phyloP scores from a whole-genome alignment of 805 yeast species.

The Wickerhamomyces queroliae region DNA sequence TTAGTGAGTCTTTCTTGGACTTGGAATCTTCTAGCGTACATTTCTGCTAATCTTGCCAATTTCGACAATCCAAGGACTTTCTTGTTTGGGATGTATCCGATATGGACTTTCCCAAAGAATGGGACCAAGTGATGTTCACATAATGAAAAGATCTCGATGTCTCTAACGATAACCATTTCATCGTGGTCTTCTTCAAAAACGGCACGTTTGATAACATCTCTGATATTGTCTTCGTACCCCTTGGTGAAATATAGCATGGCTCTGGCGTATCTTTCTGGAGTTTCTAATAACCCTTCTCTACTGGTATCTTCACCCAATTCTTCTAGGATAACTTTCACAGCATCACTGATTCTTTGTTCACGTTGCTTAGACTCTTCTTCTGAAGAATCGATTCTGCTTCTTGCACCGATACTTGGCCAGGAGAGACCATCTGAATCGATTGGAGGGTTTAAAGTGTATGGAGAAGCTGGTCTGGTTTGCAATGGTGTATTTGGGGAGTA shows the following conservation, averaged over 20 bases:
- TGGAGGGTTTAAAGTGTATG: slow-evolving; percentile 78
- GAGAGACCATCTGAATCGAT: slow-evolving; percentile 87
- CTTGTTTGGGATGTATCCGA: slow-evolving; percentile 95
- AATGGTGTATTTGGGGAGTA: slow-evolving; percentile 42
- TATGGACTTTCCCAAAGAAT: slow-evolving; percentile 93
- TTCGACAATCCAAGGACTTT: slow-evolving; percentile 89
- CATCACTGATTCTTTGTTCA: slow-evolving; percentile 73
- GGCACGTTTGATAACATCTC: slow-evolving; percentile 89
- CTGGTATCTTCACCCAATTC: slow-evolving; percentile 90
- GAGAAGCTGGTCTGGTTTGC: slow-evolving; percentile 74
- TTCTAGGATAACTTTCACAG: slow-evolving; percentile 58
- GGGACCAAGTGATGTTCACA: slow-evolving; percentile 99
- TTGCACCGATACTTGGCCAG: slow-evolving; percentile 90
- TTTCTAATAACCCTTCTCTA: slow-evolving; percentile 86
- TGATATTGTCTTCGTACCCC: slow-evolving; percentile 92
- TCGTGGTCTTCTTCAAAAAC: slow-evolving; percentile 98
- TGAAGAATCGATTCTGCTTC: slow-evolving; percentile 64
- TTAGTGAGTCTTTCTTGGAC: slow-evolving; percentile 98
- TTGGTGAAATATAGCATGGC: slow-evolving; percentile 95
- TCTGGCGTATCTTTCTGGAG: slow-evolving; percentile 94
- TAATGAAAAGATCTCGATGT: slow-evolving; percentile 84
- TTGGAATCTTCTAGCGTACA: slow-evolving; percentile 92
- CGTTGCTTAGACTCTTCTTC: slow-evolving; percentile 61
- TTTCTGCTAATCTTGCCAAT: slow-evolving; percentile 92
- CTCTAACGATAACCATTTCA: slow-evolving; percentile 97